phyloP scores from a whole-genome alignment of 257 asterid genomes.

The Nicotiana benthamiana region DNA sequence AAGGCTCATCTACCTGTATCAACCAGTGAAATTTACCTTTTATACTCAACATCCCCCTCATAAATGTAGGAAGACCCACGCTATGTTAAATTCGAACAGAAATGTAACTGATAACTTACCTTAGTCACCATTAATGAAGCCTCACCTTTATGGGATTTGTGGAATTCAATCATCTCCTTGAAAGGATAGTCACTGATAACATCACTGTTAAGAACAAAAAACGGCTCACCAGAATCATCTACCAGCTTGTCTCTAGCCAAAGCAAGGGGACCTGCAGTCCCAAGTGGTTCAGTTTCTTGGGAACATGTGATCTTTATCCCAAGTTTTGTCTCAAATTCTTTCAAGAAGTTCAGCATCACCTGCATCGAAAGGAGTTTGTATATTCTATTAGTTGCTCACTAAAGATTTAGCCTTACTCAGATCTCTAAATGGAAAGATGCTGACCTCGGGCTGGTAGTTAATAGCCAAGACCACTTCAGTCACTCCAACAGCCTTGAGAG shows the following conservation, averaged over 20 bases:
- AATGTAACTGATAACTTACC: constrained; percentile 12
- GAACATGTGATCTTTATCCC: constrained; percentile 92
- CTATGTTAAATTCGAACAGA: background rate
- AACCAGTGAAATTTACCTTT: background rate
- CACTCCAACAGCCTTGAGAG: constrained; percentile 85
- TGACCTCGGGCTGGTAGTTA: constrained; percentile 94
- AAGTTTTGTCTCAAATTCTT: constrained; percentile 86
- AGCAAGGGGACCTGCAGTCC: constrained; percentile 99
- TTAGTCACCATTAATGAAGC: constrained; percentile 96
- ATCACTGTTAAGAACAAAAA: constrained; percentile 94
- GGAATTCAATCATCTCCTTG: constrained; percentile 79
- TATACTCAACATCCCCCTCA: background rate
- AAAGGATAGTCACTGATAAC: constrained; percentile 92
- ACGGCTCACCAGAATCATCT: constrained; percentile 84
- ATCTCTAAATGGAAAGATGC: background rate
- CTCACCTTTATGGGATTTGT: constrained; percentile 91
- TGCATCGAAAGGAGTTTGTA: background rate
- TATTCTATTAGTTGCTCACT: background rate
- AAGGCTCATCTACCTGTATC: constrained; percentile 81
- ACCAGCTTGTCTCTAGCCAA: constrained; percentile 87
- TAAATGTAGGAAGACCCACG: background rate
- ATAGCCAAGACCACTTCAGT: constrained; percentile 93
- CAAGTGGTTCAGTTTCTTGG: constrained; percentile 96
- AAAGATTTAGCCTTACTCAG: background rate
- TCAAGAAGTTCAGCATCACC: constrained; percentile 88